Conservation (phyloP, 208 protist genomes). For the Crithidia brevicula region DNA sequence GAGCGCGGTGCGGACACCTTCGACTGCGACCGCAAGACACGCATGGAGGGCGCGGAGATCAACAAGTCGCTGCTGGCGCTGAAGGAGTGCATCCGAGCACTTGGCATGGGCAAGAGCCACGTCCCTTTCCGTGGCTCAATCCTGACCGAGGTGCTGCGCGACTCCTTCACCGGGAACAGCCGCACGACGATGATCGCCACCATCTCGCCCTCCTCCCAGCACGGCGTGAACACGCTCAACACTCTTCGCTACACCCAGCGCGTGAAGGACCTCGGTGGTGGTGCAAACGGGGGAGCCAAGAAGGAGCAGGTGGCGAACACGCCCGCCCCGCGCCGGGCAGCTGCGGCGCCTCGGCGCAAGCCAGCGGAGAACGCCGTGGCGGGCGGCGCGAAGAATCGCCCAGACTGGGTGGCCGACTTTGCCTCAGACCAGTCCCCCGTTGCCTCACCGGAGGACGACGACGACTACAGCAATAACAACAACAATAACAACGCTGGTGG, state of each 20-base stretch:
- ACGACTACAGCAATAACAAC: slow-evolving; percentile 10
- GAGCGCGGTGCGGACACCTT: slow-evolving; percentile 97
- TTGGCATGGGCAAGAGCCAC: slow-evolving; percentile 95
- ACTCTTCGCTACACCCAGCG: slow-evolving; percentile 98
- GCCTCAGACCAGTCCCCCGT: slow-evolving; percentile 30
- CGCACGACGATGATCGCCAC: slow-evolving; percentile 98
- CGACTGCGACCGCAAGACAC: slow-evolving; percentile 94
- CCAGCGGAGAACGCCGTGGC: slow-evolving; percentile 51
- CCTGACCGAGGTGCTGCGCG: slow-evolving; percentile 96
- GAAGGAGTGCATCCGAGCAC: slow-evolving; percentile 98
- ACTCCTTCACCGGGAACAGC: slow-evolving; percentile 97
- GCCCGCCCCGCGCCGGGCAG: slow-evolving; percentile 22
- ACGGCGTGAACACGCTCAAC: slow-evolving; percentile 98
- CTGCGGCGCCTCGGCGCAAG: slow-evolving; percentile 23
- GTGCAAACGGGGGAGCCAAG: slow-evolving; percentile 39
- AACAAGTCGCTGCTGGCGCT: slow-evolving; percentile 99
- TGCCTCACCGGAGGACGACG: slow-evolving; percentile 11
- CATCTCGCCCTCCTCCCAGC: slow-evolving; percentile 88
- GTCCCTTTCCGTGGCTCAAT: slow-evolving; percentile 98
- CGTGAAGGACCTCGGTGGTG: slow-evolving; percentile 93
- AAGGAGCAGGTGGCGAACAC: slow-evolving; percentile 52
- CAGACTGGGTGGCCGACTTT: slow-evolving; percentile 85
- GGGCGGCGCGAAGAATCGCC: slow-evolving; percentile 51
- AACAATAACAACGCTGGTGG: slow-evolving; percentile 5
- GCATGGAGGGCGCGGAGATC: slow-evolving; percentile 98